A percentile compares a stretch with the other conserved stretches of the same genome.
These are phyloP conservation scores for Truncatella angustata DNA, from an alignment of 2,329 filamentous ascomycete species.

Conservation along the genomic window DNA sequence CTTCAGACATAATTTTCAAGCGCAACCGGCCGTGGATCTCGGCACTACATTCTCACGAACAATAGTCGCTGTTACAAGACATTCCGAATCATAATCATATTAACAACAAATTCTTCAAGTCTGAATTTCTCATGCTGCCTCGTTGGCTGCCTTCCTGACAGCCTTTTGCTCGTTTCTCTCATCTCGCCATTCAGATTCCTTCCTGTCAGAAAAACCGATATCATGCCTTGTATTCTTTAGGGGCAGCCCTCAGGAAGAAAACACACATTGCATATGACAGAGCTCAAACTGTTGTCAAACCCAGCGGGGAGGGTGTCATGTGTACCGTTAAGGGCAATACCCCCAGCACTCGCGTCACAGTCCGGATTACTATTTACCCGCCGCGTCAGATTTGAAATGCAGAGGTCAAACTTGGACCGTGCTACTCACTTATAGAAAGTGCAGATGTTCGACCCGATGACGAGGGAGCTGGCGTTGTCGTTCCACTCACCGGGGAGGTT, in stretches of 20 bases:
- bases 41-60: too few relatives aligned
- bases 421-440: constrained; percentile 5
- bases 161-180: too few relatives aligned
- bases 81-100: not conserved
- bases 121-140: too few relatives aligned
- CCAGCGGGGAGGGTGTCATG: not conserved
- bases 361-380: constrained; percentile 2
- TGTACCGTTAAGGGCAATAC: not conserved
- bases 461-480: not conserved
- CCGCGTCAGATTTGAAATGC: too few relatives aligned
- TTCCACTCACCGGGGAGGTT: not conserved
- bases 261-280: constrained; percentile 1
- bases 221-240: not conserved
- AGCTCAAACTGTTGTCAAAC: constrained; percentile 4
- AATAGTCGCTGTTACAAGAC: not conserved
- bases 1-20: too few relatives aligned
- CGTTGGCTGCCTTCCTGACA: too few relatives aligned
- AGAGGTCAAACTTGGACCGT: not conserved
- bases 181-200: too few relatives aligned
- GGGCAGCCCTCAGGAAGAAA: not conserved
- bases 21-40: too few relatives aligned
- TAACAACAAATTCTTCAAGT: too few relatives aligned
- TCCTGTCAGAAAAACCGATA: too few relatives aligned
- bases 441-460: constrained; percentile 2
- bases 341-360: not conserved